A percentile compares a stretch with the other conserved stretches of the same genome.
These are phyloP conservation scores for Castanea sativa DNA, from an alignment of 306 rosid species.

Conservation along the genomic window DNA sequence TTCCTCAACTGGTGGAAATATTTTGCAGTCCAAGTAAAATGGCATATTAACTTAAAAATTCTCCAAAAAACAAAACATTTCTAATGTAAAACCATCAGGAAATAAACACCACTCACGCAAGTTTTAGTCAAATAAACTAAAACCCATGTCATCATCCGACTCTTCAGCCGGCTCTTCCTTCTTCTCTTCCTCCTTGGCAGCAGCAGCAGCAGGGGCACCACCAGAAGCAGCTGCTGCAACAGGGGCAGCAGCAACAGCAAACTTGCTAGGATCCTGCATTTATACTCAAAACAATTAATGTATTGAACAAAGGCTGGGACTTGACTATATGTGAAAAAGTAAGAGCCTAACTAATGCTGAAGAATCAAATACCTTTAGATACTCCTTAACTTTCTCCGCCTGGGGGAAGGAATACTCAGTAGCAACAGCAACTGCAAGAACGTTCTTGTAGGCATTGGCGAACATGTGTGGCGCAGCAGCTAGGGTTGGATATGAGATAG, in stretches of 20 bases:
- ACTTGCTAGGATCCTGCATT: constrained; percentile 56
- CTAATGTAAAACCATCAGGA: background rate
- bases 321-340: background rate
- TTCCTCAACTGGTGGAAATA: no score
- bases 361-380: constrained; percentile 46
- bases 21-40: no score
- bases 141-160: background rate
- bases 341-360: background rate
- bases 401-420: constrained; percentile 65
- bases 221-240: constrained; percentile 24
- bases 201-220: constrained; percentile 44
- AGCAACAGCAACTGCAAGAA: constrained; percentile 61
- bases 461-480: constrained; percentile 94
- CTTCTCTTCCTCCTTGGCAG: constrained; percentile 59
- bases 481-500: constrained; percentile 72
- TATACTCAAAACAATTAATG: background rate
- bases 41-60: background rate
- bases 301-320: no score
- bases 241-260: constrained; percentile 38
- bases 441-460: constrained; percentile 72
- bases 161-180: constrained; percentile 68
- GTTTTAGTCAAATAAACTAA: constrained; percentile 34
- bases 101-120: background rate
- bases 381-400: constrained; percentile 84
- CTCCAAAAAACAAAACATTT: background rate